Percentiles rank a stretch among this genome's conserved stretches.
These are phyloP conservation scores for Trichophyton rubrum DNA, from an alignment of 2,329 filamentous ascomycete species.

Conservation along the genomic window DNA sequence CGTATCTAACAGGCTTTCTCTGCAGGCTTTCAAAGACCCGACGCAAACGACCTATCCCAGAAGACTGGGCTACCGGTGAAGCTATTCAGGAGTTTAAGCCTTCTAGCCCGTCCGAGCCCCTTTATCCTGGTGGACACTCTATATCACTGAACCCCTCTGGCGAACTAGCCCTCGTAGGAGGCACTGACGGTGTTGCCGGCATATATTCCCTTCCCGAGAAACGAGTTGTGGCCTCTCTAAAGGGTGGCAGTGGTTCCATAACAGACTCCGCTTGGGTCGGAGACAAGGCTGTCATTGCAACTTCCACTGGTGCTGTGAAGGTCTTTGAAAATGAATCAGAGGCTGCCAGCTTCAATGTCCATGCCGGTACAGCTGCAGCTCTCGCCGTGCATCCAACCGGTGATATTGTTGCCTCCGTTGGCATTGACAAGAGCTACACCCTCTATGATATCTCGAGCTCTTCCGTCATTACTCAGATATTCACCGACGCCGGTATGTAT, in stretches of 20 bases:
- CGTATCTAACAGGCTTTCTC: slow-evolving; percentile 16
- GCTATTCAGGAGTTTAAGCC: slow-evolving; percentile 51
- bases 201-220: slow-evolving; percentile 68
- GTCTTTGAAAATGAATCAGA: slow-evolving; percentile 62
- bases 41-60: slow-evolving; percentile 75
- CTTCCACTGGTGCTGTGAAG: slow-evolving; percentile 65
- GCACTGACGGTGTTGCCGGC: slow-evolving; percentile 60
- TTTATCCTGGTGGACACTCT: slow-evolving; percentile 47
- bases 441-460: slow-evolving; percentile 66
- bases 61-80: slow-evolving; percentile 70
- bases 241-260: slow-evolving; percentile 52
- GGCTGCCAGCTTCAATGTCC: slow-evolving; percentile 58
- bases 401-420: slow-evolving; percentile 72
- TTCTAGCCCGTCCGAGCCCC: slow-evolving; percentile 40
- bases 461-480: slow-evolving; percentile 63
- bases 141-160: slow-evolving; percentile 48
- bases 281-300: slow-evolving; percentile 58
- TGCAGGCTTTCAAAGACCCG: slow-evolving; percentile 72
- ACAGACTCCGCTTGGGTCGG: slow-evolving; percentile 50
- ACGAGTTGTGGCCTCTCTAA: slow-evolving; percentile 57
- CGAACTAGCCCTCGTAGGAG: slow-evolving; percentile 60
- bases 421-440: slow-evolving; percentile 81
- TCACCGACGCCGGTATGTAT: slow-evolving; percentile 60
- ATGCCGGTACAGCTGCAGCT: slow-evolving; percentile 68
- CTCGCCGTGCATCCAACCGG: slow-evolving; percentile 73